Percentiles rank a stretch among this genome's conserved stretches.
These are phyloP conservation scores for Leucocoprinus sp. DNA, from an alignment of 768 basidiomycete species.

Conservation along the genomic window DNA sequence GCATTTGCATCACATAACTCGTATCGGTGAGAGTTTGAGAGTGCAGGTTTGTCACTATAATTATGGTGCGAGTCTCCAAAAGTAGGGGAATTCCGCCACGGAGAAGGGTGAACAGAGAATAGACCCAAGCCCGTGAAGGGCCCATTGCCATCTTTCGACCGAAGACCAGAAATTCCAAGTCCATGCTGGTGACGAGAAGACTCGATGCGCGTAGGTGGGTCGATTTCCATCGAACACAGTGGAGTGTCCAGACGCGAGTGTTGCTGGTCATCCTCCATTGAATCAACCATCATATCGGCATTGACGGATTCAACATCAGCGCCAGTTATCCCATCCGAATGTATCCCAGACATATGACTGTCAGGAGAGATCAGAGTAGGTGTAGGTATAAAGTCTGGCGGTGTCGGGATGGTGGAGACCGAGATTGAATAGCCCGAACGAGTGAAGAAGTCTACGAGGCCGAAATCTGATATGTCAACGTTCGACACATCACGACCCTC, in stretches of 20 bases:
- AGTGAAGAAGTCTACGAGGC: not conserved
- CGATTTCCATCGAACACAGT: not conserved
- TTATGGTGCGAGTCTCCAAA: not conserved
- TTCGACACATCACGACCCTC: not conserved
- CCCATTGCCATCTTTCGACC: slow-evolving; percentile 11
- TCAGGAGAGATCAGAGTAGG: not conserved
- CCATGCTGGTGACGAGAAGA: not conserved
- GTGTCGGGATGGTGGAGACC: not conserved
- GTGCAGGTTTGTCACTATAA: not conserved
- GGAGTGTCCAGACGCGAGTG: not conserved
- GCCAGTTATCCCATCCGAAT: not conserved
- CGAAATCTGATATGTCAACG: not conserved
- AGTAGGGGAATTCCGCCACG: slow-evolving; percentile 1
- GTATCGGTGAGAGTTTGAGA: not conserved
- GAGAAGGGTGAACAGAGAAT: slow-evolving; percentile 7
- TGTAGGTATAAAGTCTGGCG: not conserved
- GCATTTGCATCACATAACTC: not conserved
- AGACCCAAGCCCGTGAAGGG: slow-evolving; percentile 15
- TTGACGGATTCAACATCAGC: not conserved
- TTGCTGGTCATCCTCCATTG: not conserved
- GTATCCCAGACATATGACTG: not conserved
- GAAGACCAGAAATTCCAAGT: slow-evolving; percentile 14
- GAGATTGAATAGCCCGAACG: not conserved
- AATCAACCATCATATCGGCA: not conserved
- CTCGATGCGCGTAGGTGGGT: not conserved